These are phyloP conservation scores for Colletotrichum echinochloae DNA, from an alignment of 2,329 filamentous ascomycete species.

Conservation along the genomic window DNA sequence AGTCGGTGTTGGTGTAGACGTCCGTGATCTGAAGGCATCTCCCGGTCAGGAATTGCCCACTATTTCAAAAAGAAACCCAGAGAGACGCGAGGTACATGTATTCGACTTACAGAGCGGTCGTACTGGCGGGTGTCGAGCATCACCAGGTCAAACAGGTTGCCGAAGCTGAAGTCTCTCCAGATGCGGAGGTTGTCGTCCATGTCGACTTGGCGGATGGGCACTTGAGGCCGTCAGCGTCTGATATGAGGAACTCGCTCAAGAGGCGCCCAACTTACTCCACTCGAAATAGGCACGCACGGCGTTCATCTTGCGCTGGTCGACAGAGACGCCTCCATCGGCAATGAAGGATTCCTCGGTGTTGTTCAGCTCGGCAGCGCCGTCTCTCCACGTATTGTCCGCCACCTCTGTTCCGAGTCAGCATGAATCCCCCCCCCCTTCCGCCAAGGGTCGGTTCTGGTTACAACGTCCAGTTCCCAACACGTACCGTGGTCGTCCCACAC, in stretches of 20 bases:
- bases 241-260: background rate
- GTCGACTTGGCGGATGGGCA: slow-evolving; percentile 63
- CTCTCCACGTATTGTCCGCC: slow-evolving; percentile 73
- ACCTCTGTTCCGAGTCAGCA: slow-evolving; percentile 54
- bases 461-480: no score
- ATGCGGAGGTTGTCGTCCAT: slow-evolving; percentile 77
- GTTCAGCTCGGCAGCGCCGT: slow-evolving; percentile 70
- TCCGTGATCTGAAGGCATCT: slow-evolving; percentile 44
- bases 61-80: no score
- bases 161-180: slow-evolving; percentile 75
- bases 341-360: slow-evolving; percentile 77
- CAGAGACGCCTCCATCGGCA: slow-evolving; percentile 68
- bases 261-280: slow-evolving; percentile 55
- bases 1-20: slow-evolving; percentile 69
- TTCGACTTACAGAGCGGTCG: slow-evolving; percentile 58
- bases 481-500: slow-evolving; percentile 64
- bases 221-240: slow-evolving; percentile 5
- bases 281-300: slow-evolving; percentile 78
- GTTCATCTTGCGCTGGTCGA: slow-evolving; percentile 81
- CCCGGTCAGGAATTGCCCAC: background rate
- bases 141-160: slow-evolving; percentile 73
- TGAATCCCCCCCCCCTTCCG: no score
- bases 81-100: fast-evolving
- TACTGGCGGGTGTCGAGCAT: slow-evolving; percentile 79
- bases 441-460: no score